phyloP scores from a whole-genome alignment of 2,329 filamentous ascomycete genomes.

The Aspergillus udagawae region DNA sequence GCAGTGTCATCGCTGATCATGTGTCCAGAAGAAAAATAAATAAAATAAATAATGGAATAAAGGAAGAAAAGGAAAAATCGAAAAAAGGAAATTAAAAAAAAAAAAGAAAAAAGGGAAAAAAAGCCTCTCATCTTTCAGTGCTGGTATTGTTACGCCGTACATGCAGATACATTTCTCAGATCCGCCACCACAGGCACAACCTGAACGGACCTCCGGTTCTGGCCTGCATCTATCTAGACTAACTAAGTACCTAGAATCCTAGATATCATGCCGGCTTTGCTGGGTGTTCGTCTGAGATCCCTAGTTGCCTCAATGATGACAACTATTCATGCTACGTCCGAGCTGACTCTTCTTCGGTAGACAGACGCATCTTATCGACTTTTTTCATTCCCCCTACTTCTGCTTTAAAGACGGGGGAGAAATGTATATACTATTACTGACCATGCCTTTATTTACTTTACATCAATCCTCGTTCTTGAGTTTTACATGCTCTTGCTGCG shows the following conservation, averaged over 20 bases:
- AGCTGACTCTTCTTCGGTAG: not conserved
- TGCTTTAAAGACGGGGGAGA: not conserved
- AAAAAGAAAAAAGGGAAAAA: not conserved
- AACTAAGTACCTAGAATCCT: not conserved
- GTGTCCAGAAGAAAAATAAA: not conserved
- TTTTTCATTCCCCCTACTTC: not conserved
- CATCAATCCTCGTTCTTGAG: not conserved
- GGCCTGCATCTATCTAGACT: not conserved
- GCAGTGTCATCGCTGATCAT: not conserved
- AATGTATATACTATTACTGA: not conserved
- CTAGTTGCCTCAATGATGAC: not conserved
- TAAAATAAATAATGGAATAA: not conserved
- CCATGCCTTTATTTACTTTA: not conserved
- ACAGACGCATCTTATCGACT: not conserved
- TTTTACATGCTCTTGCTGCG: not conserved
- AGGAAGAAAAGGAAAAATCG: not conserved
- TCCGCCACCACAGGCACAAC: not conserved
- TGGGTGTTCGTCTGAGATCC: not conserved
- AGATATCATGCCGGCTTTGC: not conserved
- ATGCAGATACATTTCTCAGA: not conserved
- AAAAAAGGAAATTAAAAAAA: not conserved
- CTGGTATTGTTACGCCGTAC: not conserved
- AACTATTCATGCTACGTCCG: not conserved
- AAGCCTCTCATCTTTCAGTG: not conserved
- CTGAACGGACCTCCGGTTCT: not conserved